Evolutionary conservation across 257 asterid species (phyloP).

Genomic region (Asclepias syriaca): DNA sequence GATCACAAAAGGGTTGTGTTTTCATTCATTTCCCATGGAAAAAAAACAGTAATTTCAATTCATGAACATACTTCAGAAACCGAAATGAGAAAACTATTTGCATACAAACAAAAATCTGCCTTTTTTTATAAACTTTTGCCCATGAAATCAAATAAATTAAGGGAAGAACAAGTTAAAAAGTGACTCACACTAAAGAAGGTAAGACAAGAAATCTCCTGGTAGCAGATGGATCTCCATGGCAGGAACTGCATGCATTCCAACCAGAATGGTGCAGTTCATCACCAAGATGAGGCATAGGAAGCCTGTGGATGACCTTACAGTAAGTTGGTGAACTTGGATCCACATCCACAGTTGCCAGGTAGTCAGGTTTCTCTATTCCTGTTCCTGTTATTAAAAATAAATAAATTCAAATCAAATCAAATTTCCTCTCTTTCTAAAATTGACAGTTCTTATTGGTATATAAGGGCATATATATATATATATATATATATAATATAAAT

Average conservation of each 20-base stretch:
- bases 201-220: conserved; percentile 77
- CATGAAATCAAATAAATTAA: no score
- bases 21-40: no score
- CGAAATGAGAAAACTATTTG: not conserved
- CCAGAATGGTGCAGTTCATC: conserved; percentile 97
- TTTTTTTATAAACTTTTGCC: no score
- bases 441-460: not conserved
- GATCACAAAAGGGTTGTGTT: no score
- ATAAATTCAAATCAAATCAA: not conserved
- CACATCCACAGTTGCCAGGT: conserved; percentile 75
- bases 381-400: conserved; percentile 38
- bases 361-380: conserved; percentile 85
- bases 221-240: conserved; percentile 74
- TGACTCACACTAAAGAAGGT: conserved; percentile 75
- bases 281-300: conserved; percentile 82
- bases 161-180: not conserved
- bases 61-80: not conserved
- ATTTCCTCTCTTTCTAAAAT: not conserved
- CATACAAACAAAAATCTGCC: not conserved
- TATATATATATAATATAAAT: no score
- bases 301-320: conserved; percentile 78
- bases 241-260: conserved; percentile 98
- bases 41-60: not conserved
- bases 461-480: no score
- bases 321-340: conserved; percentile 83